Evolutionary conservation across 805 yeast species (phyloP).

Genomic region (Zygosaccharomyces pseudorouxii): DNA sequence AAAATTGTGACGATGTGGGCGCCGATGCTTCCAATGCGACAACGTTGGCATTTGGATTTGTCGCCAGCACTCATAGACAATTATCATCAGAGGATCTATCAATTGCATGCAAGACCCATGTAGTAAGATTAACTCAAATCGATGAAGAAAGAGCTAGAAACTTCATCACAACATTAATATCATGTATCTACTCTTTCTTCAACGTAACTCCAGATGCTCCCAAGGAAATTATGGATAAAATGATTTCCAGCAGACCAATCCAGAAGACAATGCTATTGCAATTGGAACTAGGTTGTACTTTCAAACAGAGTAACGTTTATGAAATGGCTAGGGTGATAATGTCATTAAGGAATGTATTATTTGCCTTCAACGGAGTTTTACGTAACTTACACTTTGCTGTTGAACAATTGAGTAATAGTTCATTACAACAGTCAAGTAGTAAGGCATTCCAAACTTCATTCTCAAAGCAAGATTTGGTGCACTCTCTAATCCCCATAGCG

Average conservation of each 20-base stretch:
- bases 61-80: conserved; percentile 33
- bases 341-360: conserved; percentile 31
- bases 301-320: conserved; percentile 26
- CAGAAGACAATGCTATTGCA: conserved; percentile 35
- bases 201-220: conserved; percentile 36
- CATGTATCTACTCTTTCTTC: conserved; percentile 31
- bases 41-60: conserved; percentile 35
- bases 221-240: conserved; percentile 34
- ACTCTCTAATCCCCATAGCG: conserved; percentile 67
- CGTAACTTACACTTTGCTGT: conserved; percentile 37
- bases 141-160: conserved; percentile 27
- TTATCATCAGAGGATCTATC: conserved; percentile 35
- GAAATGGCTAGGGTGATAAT: conserved; percentile 32
- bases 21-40: conserved; percentile 29
- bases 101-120: conserved; percentile 33
- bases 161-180: conserved; percentile 26
- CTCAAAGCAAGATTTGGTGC: conserved; percentile 57
- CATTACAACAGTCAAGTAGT: conserved; percentile 43
- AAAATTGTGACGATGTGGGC: conserved; percentile 13
- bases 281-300: conserved; percentile 33
- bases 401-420: conserved; percentile 29
- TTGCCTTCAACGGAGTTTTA: conserved; percentile 36
- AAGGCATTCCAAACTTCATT: conserved; percentile 47
- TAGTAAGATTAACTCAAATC: conserved; percentile 19
- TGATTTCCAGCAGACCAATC: conserved; percentile 35